These are phyloP conservation scores for Penicillium sp. DNA, from an alignment of 2,329 filamentous ascomycete species.

Conservation along the genomic window DNA sequence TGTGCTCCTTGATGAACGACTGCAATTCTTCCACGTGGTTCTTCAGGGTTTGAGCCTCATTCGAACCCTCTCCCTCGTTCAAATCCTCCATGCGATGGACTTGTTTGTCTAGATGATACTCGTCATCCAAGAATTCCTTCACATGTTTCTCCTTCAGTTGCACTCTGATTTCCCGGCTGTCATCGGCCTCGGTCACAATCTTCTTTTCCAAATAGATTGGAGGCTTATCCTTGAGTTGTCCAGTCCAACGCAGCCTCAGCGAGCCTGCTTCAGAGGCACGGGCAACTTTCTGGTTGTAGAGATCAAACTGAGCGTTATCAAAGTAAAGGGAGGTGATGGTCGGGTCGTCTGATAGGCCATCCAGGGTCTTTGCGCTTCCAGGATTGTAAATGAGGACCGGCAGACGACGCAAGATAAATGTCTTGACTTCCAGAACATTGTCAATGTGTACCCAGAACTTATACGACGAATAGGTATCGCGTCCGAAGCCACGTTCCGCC, in stretches of 20 bases:
- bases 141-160: conserved; percentile 92
- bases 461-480: conserved; percentile 72
- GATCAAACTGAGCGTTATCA: conserved; percentile 75
- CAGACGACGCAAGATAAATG: conserved; percentile 81
- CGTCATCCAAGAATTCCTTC: conserved; percentile 74
- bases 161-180: conserved; percentile 72
- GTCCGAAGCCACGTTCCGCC: conserved; percentile 43
- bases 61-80: conserved; percentile 56
- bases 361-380: conserved; percentile 71
- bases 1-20: conserved; percentile 67
- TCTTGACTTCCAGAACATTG: conserved; percentile 95
- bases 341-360: conserved; percentile 71
- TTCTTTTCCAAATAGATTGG: conserved; percentile 89
- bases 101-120: conserved; percentile 89
- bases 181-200: conserved; percentile 67
- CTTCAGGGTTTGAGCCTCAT: conserved; percentile 64
- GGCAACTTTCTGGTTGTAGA: conserved; percentile 82
- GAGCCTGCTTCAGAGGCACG: conserved; percentile 70
- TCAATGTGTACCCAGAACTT: conserved; percentile 98
- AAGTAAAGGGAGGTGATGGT: conserved; percentile 95
- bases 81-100: conserved; percentile 77
- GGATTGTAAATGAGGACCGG: conserved; percentile 92
- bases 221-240: conserved; percentile 69
- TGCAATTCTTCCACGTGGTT: conserved; percentile 71
- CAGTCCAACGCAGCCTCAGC: conserved; percentile 84